Evolutionary conservation across 2,329 filamentous ascomycete genomes (phyloP).

Genomic region (Cordyceps militaris): DNA sequence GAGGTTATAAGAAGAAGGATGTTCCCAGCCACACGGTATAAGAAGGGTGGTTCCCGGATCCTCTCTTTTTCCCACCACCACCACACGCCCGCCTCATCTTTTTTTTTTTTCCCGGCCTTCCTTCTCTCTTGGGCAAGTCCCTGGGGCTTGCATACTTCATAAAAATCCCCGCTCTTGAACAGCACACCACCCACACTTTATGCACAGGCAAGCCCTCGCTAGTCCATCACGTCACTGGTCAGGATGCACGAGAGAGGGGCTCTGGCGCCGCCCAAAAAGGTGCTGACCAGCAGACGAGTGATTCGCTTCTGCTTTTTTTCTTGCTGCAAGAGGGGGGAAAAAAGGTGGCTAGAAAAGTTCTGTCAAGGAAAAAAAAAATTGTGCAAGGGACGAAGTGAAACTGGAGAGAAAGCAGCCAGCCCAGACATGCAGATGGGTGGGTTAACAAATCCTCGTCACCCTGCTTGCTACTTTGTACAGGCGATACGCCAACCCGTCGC

Average conservation of each 20-base stretch:
- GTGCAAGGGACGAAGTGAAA: neutral
- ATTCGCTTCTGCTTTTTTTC: neutral
- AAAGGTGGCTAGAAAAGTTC: too few species aligned
- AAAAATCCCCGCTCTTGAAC: neutral
- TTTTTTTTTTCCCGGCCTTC: neutral
- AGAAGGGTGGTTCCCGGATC: neutral
- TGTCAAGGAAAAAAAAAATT: neutral
- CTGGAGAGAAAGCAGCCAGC: neutral
- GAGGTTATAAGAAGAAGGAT: neutral
- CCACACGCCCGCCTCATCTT: neutral
- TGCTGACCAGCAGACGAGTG: neutral
- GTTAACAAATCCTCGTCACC: neutral
- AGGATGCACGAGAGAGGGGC: constrained; percentile 1
- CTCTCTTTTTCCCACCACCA: neutral
- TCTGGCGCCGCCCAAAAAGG: neutral
- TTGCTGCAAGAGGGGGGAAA: neutral
- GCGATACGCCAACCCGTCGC: neutral
- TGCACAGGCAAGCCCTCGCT: neutral
- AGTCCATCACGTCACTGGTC: constrained; percentile 5
- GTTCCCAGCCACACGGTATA: neutral
- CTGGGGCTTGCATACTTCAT: neutral
- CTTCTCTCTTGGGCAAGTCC: neutral
- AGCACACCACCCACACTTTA: neutral
- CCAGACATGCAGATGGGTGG: neutral
- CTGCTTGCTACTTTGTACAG: too few species aligned